Base-by-base conservation (phyloP, 2,329 filamentous ascomycete genomes). In the Trichoderma sp. region DNA sequence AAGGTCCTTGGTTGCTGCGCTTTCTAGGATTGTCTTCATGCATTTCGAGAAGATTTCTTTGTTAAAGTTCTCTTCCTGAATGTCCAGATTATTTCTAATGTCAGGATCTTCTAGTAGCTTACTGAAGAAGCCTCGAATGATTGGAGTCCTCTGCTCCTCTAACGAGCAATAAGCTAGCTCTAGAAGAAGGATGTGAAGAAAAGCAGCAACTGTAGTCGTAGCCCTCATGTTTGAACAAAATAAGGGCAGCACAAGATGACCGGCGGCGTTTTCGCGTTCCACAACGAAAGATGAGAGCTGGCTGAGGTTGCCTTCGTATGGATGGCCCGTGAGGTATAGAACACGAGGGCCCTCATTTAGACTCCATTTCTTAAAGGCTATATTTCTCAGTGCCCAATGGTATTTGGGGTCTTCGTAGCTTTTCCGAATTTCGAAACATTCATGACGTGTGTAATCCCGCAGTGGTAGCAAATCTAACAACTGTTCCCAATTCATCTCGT, bases 71-170 rank as follows among this genome's bases (percentile, higher is more conserved):
- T 3, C 1, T 2, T 30, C 6, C 2, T 14, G 2, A 37, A 16
- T 13, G 5, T 30, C 7, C 30, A 5, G 7, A 21, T 1, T 18
- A 2, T 1, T 1, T 14, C 21, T 2, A 1, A 1, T 13, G 14
- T 32, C 5, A 5, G 1, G 1, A 2, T 7, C 24, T n/a, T 46
- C 24, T 1, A 60, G 14, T 11, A 60, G 37, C 7, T 5, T 1
- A 32, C 14, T 5, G 2, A 46, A 4, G 18, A 59, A 32, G 4
- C 3, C 7, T n/a, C 24, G 58, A 2, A 24, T 49, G 1, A 60
- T 18, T 1, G 10, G 10, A 46, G n/a, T 1, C 1, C 10, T 32
- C n/a, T 49, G 4, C 1, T 5, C 5, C 5, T 11, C 14, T 1
- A 26, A 26, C 2, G 39, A 32, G 8, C n/a, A 11, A 2, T 3